Conservation (phyloP, 164 flowering plant species). For the Vitis vinifera region ASM3070453v1 NC_081822.1:11584501-11585000, state of each 20-base stretch:
- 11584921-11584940: background rate
- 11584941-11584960: background rate
- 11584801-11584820: slow-evolving; percentile 53
- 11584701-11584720: slow-evolving; percentile 1
- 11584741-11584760: slow-evolving; percentile 9
- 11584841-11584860: slow-evolving; percentile 92
- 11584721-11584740: slow-evolving; percentile 10
- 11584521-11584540: background rate
- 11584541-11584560: background rate
- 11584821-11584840: slow-evolving; percentile 82
- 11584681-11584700: background rate
- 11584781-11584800: slow-evolving; percentile 14
- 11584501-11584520: background rate
- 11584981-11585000: too few relatives aligned
- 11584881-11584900: background rate
- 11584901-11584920: slow-evolving; percentile 2
- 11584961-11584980: too few relatives aligned
- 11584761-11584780: background rate
- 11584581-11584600: background rate
- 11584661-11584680: background rate
- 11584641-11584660: slow-evolving; percentile 7
- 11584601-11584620: background rate
- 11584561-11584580: background rate
- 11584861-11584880: slow-evolving; percentile 70
- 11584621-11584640: slow-evolving; percentile 2